phyloP scores from a whole-genome alignment of 2,329 filamentous ascomycete species.

The Chalara sp. region DNA sequence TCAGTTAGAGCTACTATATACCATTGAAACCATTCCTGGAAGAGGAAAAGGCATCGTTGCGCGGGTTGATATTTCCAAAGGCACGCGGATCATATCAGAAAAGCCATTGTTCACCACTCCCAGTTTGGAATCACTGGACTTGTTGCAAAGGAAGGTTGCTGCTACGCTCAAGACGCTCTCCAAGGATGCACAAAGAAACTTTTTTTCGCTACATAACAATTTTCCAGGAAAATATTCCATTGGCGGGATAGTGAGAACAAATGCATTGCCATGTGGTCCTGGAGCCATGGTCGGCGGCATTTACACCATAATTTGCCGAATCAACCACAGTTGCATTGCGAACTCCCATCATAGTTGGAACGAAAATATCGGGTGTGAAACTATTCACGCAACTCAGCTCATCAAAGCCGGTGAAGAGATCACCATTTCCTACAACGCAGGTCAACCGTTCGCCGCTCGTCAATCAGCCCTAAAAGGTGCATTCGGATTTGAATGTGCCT shows the following conservation, averaged over 20 bases:
- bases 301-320: constrained; percentile 12
- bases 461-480: too few relatives aligned
- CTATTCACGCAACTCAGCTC: constrained; percentile 11
- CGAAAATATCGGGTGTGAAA: constrained; percentile 5
- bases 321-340: constrained; percentile 18
- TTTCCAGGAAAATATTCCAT: constrained; percentile 11
- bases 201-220: constrained; percentile 17
- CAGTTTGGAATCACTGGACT: neutral
- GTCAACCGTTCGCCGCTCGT: neutral
- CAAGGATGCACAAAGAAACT: constrained; percentile 6
- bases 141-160: constrained; percentile 6
- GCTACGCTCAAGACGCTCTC: constrained; percentile 6
- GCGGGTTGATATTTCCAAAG: constrained; percentile 28
- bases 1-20: constrained; percentile 5
- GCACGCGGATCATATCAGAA: constrained; percentile 34
- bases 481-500: constrained; percentile 30
- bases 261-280: constrained; percentile 10
- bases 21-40: constrained; percentile 17
- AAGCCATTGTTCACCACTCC: constrained; percentile 28
- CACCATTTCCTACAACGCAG: constrained; percentile 14
- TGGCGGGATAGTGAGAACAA: constrained; percentile 10
- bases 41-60: constrained; percentile 35
- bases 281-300: constrained; percentile 7
- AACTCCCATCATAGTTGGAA: constrained; percentile 19
- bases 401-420: constrained; percentile 18